Conservation (phyloP, 1,139 yeast genomes). For the Pichia sp. region DNA sequence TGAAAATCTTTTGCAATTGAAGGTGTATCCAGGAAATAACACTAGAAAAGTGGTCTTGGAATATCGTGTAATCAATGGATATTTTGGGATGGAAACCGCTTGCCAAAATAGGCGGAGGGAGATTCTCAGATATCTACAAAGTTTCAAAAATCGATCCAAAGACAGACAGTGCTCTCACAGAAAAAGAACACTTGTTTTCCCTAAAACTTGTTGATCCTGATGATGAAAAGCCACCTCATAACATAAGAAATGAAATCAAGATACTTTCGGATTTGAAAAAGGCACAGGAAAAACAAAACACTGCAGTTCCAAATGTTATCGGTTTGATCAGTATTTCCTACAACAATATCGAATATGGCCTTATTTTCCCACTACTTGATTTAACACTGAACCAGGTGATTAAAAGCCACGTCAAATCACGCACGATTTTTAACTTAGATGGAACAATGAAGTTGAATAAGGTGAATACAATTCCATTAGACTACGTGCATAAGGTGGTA, state of each 20-base stretch:
- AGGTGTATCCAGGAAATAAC: too few relatives aligned
- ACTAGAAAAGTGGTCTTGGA: too few relatives aligned
- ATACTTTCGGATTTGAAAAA: slow-evolving; percentile 32
- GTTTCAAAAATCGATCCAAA: slow-evolving; percentile 7
- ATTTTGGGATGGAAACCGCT: slow-evolving; percentile 17
- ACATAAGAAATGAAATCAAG: slow-evolving; percentile 39
- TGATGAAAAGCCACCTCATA: slow-evolving; percentile 49
- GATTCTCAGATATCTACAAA: slow-evolving; percentile 36
- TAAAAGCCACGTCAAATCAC: slow-evolving; percentile 29
- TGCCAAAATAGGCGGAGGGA: slow-evolving; percentile 30
- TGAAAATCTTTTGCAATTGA: too few relatives aligned
- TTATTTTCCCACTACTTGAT: slow-evolving; percentile 41
- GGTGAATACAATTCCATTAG: slow-evolving; percentile 30
- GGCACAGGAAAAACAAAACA: slow-evolving; percentile 15
- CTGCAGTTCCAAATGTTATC: slow-evolving; percentile 27
- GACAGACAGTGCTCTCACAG: not conserved
- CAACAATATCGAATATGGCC: slow-evolving; percentile 37
- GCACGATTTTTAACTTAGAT: slow-evolving; percentile 29
- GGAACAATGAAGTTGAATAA: slow-evolving; percentile 16
- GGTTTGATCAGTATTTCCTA: slow-evolving; percentile 32
- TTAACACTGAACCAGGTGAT: slow-evolving; percentile 36
- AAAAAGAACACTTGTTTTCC: slow-evolving; percentile 30
- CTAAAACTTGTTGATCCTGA: slow-evolving; percentile 45
- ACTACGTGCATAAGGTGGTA: slow-evolving; percentile 34
- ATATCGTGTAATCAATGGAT: slow-evolving; percentile 7